Conservation (phyloP, 176 grass and related monocot genomes). For the Oryza punctata region DNA sequence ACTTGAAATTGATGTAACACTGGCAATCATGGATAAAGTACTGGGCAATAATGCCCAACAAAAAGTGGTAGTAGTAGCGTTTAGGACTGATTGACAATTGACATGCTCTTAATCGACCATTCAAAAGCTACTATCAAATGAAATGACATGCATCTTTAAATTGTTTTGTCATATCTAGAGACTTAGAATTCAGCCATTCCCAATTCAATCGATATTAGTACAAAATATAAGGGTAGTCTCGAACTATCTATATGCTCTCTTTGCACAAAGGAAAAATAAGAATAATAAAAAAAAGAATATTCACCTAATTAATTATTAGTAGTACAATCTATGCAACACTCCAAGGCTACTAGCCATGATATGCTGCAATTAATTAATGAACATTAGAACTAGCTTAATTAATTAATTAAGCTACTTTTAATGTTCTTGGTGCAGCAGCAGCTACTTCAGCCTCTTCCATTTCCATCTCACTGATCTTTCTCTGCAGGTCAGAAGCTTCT, state of each 20-base stretch:
- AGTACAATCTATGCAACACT: constrained; percentile 3
- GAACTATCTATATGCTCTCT: neutral
- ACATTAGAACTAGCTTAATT: no score
- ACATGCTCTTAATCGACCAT: neutral
- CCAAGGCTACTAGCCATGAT: neutral
- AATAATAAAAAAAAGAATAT: neutral
- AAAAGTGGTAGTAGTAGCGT: neutral
- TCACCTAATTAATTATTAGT: constrained; percentile 16
- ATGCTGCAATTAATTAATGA: neutral
- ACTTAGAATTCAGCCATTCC: neutral
- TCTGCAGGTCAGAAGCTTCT: constrained; percentile 57
- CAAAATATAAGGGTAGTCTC: constrained; percentile 9
- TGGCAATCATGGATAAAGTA: neutral
- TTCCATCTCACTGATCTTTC: constrained; percentile 47
- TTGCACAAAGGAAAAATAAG: neutral
- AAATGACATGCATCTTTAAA: neutral
- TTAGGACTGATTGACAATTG: constrained; percentile 2
- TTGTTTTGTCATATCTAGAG: neutral
- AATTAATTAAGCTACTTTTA: constrained; percentile 28
- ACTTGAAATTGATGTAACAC: neutral
- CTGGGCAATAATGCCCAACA: neutral
- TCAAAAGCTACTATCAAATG: neutral
- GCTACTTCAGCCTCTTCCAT: constrained; percentile 20
- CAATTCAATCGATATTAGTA: neutral
- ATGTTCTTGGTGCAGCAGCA: neutral